phyloP scores from a whole-genome alignment of 2,329 filamentous ascomycete genomes.

The Amylocarpus encephaloides region DNA sequence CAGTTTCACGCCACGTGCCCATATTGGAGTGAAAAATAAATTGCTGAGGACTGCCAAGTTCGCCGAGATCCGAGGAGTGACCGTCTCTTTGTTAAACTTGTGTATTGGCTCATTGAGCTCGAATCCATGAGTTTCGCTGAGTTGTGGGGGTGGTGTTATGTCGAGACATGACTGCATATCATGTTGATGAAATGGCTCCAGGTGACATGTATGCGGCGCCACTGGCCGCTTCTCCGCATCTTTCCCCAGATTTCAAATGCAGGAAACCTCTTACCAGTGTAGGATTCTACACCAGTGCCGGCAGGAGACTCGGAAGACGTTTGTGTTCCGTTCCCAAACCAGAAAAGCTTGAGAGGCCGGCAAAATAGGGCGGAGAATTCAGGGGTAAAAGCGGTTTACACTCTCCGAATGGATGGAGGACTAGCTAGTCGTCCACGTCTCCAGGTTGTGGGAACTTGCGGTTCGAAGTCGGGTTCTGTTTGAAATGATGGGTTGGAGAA shows the following conservation, averaged over 20 bases:
- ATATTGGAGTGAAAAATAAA: not conserved
- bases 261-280: not conserved
- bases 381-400: not conserved
- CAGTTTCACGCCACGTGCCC: conserved; percentile 15
- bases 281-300: not conserved
- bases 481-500: too few relatives aligned
- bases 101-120: not conserved
- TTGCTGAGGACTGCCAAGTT: not conserved
- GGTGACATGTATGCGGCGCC: not conserved
- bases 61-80: conserved; percentile 3
- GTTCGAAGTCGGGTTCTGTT: too few relatives aligned
- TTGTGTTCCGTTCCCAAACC: not conserved
- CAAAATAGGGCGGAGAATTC: conserved; percentile 7
- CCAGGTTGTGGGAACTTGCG: too few relatives aligned
- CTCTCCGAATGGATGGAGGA: not conserved
- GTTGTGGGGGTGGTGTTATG: not conserved
- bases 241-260: conserved; percentile 6
- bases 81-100: not conserved
- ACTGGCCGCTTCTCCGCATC: not conserved
- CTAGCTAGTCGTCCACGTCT: too few relatives aligned
- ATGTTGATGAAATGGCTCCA: not conserved
- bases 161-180: too few relatives aligned
- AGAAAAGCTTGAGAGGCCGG: conserved; percentile 27
- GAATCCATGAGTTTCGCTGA: not conserved
- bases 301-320: not conserved